phyloP scores from a whole-genome alignment of 768 basidiomycete genomes.

The Termitomyces sp. region DNA sequence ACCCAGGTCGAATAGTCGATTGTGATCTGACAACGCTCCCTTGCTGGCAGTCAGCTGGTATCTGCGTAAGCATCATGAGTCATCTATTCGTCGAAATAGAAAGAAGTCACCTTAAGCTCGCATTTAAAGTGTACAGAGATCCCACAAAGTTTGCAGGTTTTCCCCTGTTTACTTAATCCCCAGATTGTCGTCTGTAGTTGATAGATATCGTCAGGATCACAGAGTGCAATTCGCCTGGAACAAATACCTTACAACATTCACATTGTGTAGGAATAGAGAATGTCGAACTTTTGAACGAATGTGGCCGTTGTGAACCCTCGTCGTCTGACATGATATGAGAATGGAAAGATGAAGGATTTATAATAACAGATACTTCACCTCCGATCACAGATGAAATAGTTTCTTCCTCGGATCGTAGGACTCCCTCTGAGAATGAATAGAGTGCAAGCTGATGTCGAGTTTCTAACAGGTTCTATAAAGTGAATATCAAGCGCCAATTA shows the following conservation, averaged over 20 bases:
- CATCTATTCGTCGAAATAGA: neutral
- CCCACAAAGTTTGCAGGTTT: constrained; percentile 76
- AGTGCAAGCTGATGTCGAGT: constrained; percentile 55
- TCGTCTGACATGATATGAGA: constrained; percentile 48
- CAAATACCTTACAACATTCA: constrained; percentile 71
- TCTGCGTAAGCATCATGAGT: constrained; percentile 32
- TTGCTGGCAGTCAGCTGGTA: constrained; percentile 67
- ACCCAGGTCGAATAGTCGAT: constrained; percentile 20
- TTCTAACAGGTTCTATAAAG: constrained; percentile 57
- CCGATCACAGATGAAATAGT: constrained; percentile 58
- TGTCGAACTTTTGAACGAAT: constrained; percentile 79
- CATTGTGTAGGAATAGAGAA: constrained; percentile 86
- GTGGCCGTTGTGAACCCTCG: constrained; percentile 65
- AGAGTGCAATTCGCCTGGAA: neutral
- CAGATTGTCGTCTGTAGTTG: constrained; percentile 68
- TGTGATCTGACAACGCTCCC: constrained; percentile 23
- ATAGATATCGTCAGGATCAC: neutral
- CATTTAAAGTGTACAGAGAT: constrained; percentile 82
- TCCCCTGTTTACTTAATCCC: constrained; percentile 85
- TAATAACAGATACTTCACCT: constrained; percentile 39
- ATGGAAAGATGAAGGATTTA: neutral
- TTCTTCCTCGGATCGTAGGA: constrained; percentile 64
- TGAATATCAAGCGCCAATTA: constrained; percentile 16
- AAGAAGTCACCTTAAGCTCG: constrained; percentile 65
- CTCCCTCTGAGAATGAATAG: constrained; percentile 51